phyloP scores from a whole-genome alignment of 495 filamentous ascomycete species.

The Aspergillus carlsbadensis region DNA sequence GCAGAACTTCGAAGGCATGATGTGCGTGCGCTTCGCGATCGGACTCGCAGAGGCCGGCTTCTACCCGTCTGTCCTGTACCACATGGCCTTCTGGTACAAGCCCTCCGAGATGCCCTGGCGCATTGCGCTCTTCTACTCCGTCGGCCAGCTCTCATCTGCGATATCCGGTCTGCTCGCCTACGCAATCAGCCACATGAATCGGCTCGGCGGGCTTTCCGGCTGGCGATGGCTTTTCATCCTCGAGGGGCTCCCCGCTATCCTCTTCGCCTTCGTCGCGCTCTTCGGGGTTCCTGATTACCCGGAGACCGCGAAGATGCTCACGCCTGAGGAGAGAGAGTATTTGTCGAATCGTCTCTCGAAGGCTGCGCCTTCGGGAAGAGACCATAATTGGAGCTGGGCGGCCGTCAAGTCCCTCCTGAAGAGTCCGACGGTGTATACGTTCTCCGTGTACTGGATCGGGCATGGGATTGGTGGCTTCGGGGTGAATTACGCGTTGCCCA shows the following conservation, averaged over 20 bases:
- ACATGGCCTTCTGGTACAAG: conserved; percentile 44
- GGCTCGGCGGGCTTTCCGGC: conserved; percentile 31
- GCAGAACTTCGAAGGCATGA: conserved; percentile 39
- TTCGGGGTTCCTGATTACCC: conserved; percentile 45
- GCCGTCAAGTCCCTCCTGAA: conserved; percentile 27
- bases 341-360: conserved; percentile 24
- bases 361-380: conserved; percentile 23
- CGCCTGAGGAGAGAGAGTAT: conserved; percentile 32
- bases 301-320: conserved; percentile 37
- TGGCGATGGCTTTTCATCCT: conserved; percentile 50
- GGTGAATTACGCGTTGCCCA: conserved; percentile 38
- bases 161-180: conserved; percentile 42
- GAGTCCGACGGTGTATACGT: conserved; percentile 39
- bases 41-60: conserved; percentile 42
- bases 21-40: conserved; percentile 41
- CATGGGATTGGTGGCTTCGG: conserved; percentile 47
- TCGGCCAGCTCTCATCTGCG: conserved; percentile 34
- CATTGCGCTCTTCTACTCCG: conserved; percentile 38
- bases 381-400: conserved; percentile 28
- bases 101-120: conserved; percentile 34
- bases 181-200: conserved; percentile 40
- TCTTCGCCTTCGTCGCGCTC: conserved; percentile 32
- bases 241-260: conserved; percentile 43
- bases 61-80: conserved; percentile 39
- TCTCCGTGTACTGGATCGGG: conserved; percentile 37